phyloP scores from a whole-genome alignment of 192 early-diverging fungal genomes.

The Rhizophlyctis rosea region DNA sequence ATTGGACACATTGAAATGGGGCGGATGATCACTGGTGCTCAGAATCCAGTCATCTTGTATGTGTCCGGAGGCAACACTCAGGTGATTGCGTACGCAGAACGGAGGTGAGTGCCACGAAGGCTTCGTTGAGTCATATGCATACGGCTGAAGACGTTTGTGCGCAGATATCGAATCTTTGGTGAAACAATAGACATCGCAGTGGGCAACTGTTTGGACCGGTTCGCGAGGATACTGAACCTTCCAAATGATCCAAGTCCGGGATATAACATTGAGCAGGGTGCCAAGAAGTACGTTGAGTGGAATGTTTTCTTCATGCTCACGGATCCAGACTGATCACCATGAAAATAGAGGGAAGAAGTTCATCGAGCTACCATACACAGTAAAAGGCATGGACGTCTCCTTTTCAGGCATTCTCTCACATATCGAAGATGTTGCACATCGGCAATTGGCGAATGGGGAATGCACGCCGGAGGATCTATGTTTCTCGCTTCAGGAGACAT shows the following conservation, averaged over 20 bases:
- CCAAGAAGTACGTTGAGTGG: slow-evolving; percentile 66
- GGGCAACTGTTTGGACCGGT: slow-evolving; percentile 97
- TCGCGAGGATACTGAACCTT: slow-evolving; percentile 88
- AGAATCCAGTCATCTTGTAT: slow-evolving; percentile 94
- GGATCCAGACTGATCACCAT: not conserved
- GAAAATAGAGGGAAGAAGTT: slow-evolving; percentile 70
- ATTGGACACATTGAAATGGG: slow-evolving; percentile 99
- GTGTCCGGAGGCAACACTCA: slow-evolving; percentile 99
- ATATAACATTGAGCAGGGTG: slow-evolving; percentile 95
- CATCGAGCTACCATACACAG: slow-evolving; percentile 89
- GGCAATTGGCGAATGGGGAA: slow-evolving; percentile 14
- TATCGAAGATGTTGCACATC: slow-evolving; percentile 65
- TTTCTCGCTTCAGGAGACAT: slow-evolving; percentile 92
- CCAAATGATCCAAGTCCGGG: slow-evolving; percentile 97
- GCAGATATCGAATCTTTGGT: slow-evolving; percentile 90
- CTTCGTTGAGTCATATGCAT: slow-evolving; percentile 5
- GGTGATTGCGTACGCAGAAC: slow-evolving; percentile 95
- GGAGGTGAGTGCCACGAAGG: slow-evolving; percentile 48
- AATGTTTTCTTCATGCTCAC: not conserved
- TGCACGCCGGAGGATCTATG: slow-evolving; percentile 86
- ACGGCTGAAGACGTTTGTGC: not conserved
- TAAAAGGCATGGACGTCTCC: slow-evolving; percentile 99
- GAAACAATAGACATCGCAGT: slow-evolving; percentile 98
- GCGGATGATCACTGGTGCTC: slow-evolving; percentile 87
- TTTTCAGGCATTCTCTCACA: slow-evolving; percentile 93